Conservation (phyloP, 1,284 basidiomycete species). For the Stygiomarasmius scandens region DNA sequence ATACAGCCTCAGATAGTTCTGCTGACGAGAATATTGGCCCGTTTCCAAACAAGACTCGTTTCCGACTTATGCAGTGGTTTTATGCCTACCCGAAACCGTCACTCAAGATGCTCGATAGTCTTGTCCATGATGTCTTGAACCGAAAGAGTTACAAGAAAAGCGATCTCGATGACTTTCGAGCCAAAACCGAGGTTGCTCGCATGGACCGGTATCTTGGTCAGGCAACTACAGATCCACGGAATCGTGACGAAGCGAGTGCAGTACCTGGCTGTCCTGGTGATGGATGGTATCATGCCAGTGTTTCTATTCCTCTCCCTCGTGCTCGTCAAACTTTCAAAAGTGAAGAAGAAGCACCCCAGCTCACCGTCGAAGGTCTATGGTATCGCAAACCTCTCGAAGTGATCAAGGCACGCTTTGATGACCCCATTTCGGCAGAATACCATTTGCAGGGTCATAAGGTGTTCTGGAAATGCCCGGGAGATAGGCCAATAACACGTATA, state of each 20-base stretch:
- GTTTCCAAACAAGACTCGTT: background rate
- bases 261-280: background rate
- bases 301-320: background rate
- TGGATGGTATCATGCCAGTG: background rate
- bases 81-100: background rate
- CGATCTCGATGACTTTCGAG: slow-evolving; percentile 2
- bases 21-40: background rate
- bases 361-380: background rate
- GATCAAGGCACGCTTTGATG: background rate
- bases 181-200: background rate
- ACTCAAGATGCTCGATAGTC: slow-evolving; percentile 1
- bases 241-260: background rate
- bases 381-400: background rate
- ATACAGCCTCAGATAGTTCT: background rate
- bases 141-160: background rate
- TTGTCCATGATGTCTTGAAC: slow-evolving; percentile 3
- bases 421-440: background rate
- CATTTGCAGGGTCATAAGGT: background rate
- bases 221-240: background rate
- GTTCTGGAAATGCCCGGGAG: background rate
- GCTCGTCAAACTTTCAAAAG: background rate
- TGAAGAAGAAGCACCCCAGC: background rate
- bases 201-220: background rate
- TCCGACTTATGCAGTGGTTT: slow-evolving; percentile 7
- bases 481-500: slow-evolving; percentile 14